Percentiles rank a stretch among this genome's conserved stretches.
Evolutionary conservation across 1,284 basidiomycete genomes (phyloP).

Genomic region (Butyriboletus appendiculatus): DNA sequence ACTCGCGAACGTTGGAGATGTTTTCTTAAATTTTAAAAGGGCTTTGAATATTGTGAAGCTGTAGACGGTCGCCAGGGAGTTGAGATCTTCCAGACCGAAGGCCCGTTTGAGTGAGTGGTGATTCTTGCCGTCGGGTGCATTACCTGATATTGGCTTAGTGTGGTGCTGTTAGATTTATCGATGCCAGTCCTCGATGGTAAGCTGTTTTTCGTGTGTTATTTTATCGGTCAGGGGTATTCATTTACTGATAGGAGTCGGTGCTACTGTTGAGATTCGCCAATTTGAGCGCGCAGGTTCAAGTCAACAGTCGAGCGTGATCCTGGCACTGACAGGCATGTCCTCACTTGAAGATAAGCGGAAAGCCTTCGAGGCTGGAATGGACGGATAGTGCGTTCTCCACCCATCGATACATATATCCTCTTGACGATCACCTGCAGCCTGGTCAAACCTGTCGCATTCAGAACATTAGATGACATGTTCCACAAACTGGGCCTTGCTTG

Average conservation of each 20-base stretch:
- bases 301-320: constrained; percentile 59
- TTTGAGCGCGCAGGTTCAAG: constrained; percentile 62
- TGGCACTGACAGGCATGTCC: constrained; percentile 92
- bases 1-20: background rate
- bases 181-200: constrained; percentile 91
- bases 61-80: constrained; percentile 87
- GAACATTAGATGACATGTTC: constrained; percentile 86
- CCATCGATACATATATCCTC: background rate
- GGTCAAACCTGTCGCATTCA: constrained; percentile 91
- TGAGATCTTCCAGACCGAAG: constrained; percentile 66
- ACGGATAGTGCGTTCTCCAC: constrained; percentile 80
- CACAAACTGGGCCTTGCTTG: constrained; percentile 68
- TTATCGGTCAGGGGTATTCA: background rate
- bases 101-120: constrained; percentile 71
- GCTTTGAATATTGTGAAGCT: constrained; percentile 78
- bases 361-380: constrained; percentile 91
- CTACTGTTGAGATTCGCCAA: constrained; percentile 80
- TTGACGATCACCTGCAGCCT: constrained; percentile 49
- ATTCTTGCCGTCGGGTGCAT: constrained; percentile 5
- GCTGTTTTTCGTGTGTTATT: background rate
- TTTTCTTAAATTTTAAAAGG: constrained; percentile 42
- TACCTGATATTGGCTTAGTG: constrained; percentile 43
- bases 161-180: constrained; percentile 86
- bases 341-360: constrained; percentile 89
- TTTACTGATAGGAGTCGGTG: constrained; percentile 63